A percentile compares a stretch with the other conserved stretches of the same genome.
Conservation (phyloP, 2,329 filamentous ascomycete species). For the Purpureocillium takamizusanense region DNA sequence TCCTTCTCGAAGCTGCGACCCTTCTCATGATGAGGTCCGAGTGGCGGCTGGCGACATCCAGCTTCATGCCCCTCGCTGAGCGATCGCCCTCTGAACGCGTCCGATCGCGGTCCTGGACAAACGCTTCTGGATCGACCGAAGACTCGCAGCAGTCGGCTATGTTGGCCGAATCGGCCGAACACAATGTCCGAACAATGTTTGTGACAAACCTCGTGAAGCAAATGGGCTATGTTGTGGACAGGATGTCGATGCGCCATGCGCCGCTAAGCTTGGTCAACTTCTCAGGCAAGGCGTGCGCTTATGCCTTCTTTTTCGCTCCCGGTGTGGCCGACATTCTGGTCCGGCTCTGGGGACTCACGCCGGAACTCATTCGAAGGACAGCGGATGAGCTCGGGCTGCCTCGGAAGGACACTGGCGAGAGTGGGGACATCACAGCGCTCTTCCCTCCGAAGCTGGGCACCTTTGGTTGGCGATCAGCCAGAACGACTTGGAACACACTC, state of each 20-base stretch:
- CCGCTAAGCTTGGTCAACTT: constrained; percentile 67
- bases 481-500: constrained; percentile 43
- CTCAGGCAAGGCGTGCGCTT: constrained; percentile 82
- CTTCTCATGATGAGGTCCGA: constrained; percentile 83
- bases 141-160: constrained; percentile 54
- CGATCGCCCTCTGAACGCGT: constrained; percentile 39
- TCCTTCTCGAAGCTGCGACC: constrained; percentile 68
- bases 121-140: constrained; percentile 50
- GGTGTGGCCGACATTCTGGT: constrained; percentile 77
- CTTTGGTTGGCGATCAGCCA: constrained; percentile 46
- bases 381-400: constrained; percentile 60
- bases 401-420: constrained; percentile 43
- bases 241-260: constrained; percentile 69
- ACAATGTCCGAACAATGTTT: constrained; percentile 85
- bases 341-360: constrained; percentile 67
- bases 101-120: constrained; percentile 35
- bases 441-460: constrained; percentile 61
- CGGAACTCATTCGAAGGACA: constrained; percentile 61
- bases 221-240: constrained; percentile 80
- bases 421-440: constrained; percentile 55
- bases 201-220: constrained; percentile 73
- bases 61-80: constrained; percentile 53
- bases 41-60: constrained; percentile 68
- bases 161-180: constrained; percentile 61
- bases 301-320: constrained; percentile 87